Base-by-base conservation (phyloP, 352 stramenopile genomes). In the Bremia lactucae region DNA sequence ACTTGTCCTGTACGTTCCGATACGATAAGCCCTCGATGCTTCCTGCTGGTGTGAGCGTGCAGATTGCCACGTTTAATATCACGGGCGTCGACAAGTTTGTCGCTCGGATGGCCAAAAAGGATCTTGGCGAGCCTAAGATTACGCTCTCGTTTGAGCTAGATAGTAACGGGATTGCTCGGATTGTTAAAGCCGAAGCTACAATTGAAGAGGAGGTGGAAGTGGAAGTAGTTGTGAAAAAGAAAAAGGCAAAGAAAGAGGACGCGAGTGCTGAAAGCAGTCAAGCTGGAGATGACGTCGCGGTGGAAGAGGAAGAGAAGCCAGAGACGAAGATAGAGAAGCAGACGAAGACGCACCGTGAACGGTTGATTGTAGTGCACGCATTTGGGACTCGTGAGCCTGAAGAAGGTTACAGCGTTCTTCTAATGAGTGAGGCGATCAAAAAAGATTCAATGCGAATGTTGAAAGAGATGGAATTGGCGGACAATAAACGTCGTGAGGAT, bases 61-160 rank as follows among this genome's bases (percentile, higher is more conserved):
- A 83, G n/a, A 87, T 97, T 54, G 76, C 70, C 39, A 81, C 78
- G 33, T 97, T 96, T 64, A 94, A 96, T 50, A 73, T 98, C 46
- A 88, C 83, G 7, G 94, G 95, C 29, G 74, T 98, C 38, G 73
- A 87, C 31, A 72, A 65, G 16, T 96, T 98, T 55, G 76, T 67
- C 0, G 73, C 72, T 28, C 73, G 94, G 51, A 86, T 96, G 68
- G 60, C 71, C 9, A 76, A 94, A 31, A 96, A 96, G 62, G 76
- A 84, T 31, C 52, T 96, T 2, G 77, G 76, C 11, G 65, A 79
- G 34, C 95, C 93, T 9, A 98, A 98, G 68, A 74, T 98, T 1
- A 94, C 87, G 4, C 57, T 98, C 8, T 88, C 90, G 40, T 98
- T 98, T 55, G 75, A 94, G 56, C 62, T 98, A 28, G 91, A 95